These are phyloP conservation scores for Verticillium nubilum DNA, from an alignment of 2,329 filamentous ascomycete genomes.

Conservation along the genomic window DNA sequence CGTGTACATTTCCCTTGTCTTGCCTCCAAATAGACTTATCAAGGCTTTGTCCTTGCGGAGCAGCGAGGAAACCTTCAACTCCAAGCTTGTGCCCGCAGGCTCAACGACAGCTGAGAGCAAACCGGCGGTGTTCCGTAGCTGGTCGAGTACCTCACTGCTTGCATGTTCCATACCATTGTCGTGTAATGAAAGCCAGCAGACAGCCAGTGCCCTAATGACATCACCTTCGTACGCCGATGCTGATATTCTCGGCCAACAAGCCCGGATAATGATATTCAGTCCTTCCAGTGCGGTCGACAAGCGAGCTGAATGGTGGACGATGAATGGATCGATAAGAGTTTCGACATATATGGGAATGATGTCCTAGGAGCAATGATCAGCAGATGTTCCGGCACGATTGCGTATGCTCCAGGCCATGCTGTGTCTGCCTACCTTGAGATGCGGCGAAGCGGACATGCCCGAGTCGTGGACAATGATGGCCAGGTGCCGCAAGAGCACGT, in stretches of 20 bases:
- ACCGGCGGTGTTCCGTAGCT: conserved; percentile 25
- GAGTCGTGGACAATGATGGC: conserved; percentile 46
- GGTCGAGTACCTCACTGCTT: conserved; percentile 20
- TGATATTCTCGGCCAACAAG: conserved; percentile 64
- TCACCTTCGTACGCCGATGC: conserved; percentile 52
- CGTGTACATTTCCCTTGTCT: neutral
- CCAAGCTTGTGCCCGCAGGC: neutral
- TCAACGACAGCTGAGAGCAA: conserved; percentile 22
- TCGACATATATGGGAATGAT: conserved; percentile 61
- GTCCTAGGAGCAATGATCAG: conserved; percentile 35
- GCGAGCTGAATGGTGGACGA: conserved; percentile 45
- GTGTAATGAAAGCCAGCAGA: conserved; percentile 58
- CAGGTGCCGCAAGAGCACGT: conserved; percentile 48
- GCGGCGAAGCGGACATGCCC: conserved; percentile 58
- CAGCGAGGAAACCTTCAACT: conserved; percentile 14
- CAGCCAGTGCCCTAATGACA: conserved; percentile 54
- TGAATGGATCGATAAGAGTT: conserved; percentile 66
- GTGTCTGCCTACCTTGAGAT: conserved; percentile 50
- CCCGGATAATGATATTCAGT: conserved; percentile 52
- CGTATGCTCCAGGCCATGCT: no score
- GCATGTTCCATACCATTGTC: conserved; percentile 20
- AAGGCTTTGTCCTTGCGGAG: conserved; percentile 6
- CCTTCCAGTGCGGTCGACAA: conserved; percentile 47
- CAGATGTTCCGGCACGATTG: neutral
- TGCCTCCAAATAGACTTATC: neutral